Evolutionary conservation across 2,329 filamentous ascomycete species (phyloP).

Genomic region (Colletotrichum nymphaeae): DNA sequence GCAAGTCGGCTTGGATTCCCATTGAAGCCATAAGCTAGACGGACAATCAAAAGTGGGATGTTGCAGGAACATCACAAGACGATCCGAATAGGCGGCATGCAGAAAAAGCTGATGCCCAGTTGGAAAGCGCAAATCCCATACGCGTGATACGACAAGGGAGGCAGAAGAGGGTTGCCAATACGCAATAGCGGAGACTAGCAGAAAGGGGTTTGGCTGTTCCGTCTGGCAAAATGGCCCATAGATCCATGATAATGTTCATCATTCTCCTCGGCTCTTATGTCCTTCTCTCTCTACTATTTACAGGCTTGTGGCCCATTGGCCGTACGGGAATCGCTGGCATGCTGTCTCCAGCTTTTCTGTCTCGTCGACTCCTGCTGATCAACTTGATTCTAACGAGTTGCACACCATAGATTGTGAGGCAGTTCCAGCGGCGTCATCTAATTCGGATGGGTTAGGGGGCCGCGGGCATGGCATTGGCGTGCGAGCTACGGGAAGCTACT

Average conservation of each 20-base stretch:
- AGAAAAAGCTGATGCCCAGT: background rate
- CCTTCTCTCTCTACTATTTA: background rate
- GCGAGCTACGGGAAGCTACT: background rate
- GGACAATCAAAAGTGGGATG: slow-evolving; percentile 5
- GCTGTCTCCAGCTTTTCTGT: background rate
- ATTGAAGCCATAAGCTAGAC: background rate
- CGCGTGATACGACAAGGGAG: background rate
- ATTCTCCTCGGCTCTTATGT: background rate
- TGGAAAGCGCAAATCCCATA: slow-evolving; percentile 11
- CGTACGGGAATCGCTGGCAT: background rate
- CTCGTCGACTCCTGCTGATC: background rate
- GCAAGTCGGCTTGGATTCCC: background rate
- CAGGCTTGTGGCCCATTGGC: too few species aligned
- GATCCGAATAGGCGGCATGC: slow-evolving; percentile 27
- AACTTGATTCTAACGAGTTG: background rate
- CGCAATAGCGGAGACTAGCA: slow-evolving; percentile 8
- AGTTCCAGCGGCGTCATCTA: background rate
- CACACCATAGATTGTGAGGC: background rate
- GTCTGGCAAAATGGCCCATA: background rate
- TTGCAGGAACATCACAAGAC: background rate
- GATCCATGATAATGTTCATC: background rate
- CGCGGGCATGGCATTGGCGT: background rate
- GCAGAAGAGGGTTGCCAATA: background rate
- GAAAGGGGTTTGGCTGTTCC: slow-evolving; percentile 18
- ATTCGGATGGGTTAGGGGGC: background rate